These are phyloP conservation scores for Exidia glandulosa DNA, from an alignment of 768 basidiomycete species.

Conservation along the genomic window DNA sequence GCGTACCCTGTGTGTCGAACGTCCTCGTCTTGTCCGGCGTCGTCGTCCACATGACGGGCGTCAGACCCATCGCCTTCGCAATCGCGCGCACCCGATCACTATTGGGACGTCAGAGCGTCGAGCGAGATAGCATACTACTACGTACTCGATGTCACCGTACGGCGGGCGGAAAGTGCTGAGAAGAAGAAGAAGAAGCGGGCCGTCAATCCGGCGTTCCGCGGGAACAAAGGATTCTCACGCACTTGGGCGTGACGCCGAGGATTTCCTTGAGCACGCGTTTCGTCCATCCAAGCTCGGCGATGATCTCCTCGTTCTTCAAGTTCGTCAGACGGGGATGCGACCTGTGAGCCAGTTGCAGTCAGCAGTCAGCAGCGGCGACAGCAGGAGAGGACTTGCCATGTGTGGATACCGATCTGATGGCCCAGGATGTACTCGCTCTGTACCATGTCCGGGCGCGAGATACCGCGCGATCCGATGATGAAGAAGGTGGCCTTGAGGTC, in stretches of 20 bases:
- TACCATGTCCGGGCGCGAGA: conserved; percentile 65
- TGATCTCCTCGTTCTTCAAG: conserved; percentile 64
- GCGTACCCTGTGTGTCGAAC: conserved; percentile 64
- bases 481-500: conserved; percentile 79
- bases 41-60: conserved; percentile 84
- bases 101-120: conserved; percentile 2
- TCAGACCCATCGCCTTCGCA: conserved; percentile 79
- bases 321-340: conserved; percentile 50
- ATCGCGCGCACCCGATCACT: conserved; percentile 90
- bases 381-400: conserved; percentile 64
- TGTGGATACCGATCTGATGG: conserved; percentile 77
- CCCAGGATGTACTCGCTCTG: conserved; percentile 71
- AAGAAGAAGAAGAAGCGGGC: conserved; percentile 24
- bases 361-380: conserved; percentile 17
- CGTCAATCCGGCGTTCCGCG: background rate
- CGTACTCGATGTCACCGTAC: conserved; percentile 64
- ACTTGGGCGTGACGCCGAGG: conserved; percentile 64
- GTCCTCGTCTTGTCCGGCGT: conserved; percentile 35
- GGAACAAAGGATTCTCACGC: conserved; percentile 24
- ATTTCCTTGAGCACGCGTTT: conserved; percentile 27
- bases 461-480: conserved; percentile 74
- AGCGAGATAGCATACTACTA: background rate
- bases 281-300: conserved; percentile 60
- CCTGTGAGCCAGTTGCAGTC: conserved; percentile 5
- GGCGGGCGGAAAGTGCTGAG: conserved; percentile 48